Evolutionary conservation across 2,329 filamentous ascomycete species (phyloP).

Genomic region (Fusarium duplospermum): DNA sequence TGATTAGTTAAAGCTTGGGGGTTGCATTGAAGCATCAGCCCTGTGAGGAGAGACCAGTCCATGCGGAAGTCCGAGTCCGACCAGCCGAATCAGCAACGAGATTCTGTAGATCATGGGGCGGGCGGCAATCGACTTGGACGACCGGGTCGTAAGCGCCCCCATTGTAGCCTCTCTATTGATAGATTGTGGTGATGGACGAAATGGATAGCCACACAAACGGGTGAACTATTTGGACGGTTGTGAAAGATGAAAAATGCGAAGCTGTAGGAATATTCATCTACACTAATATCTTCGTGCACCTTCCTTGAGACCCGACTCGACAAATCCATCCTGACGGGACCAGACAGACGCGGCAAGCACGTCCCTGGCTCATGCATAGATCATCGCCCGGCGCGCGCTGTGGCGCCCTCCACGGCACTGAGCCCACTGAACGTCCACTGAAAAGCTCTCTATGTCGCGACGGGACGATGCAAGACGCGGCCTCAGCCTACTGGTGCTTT

Average conservation of each 20-base stretch:
- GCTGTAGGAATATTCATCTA: neutral
- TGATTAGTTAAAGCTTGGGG: neutral
- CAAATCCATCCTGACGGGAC: neutral
- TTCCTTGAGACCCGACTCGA: neutral
- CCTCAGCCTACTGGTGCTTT: neutral
- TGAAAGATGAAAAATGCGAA: neutral
- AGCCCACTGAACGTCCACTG: neutral
- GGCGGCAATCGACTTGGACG: neutral
- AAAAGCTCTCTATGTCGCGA: neutral
- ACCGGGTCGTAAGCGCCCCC: neutral
- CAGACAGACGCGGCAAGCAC: neutral
- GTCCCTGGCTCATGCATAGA: neutral
- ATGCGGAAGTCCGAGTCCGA: conserved; percentile 15
- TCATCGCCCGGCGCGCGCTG: neutral
- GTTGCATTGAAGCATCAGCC: conserved; percentile 25
- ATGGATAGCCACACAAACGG: neutral
- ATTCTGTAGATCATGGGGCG: neutral
- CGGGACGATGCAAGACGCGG: neutral
- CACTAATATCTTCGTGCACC: neutral
- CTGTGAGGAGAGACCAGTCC: conserved; percentile 20
- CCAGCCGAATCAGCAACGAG: conserved; percentile 19
- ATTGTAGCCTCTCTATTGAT: neutral
- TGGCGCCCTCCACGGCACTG: neutral
- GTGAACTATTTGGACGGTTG: neutral
- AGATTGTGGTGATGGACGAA: neutral